Conservation (phyloP, 352 stramenopile genomes). For the Globisporangium abappressorium region DNA sequence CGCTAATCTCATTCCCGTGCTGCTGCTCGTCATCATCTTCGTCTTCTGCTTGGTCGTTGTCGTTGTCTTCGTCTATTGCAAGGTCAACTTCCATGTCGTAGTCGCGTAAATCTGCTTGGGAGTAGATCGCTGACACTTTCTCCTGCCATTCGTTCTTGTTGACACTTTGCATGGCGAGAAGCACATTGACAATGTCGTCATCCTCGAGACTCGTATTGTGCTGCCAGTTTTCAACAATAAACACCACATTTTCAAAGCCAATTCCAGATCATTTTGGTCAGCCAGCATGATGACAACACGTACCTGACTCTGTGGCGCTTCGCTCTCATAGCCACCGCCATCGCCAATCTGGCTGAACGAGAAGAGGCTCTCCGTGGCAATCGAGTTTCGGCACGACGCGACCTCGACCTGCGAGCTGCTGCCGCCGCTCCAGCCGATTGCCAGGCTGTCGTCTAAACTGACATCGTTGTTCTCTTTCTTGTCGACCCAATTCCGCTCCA, state of each 20-base stretch:
- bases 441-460: constrained; percentile 8
- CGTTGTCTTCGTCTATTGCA: constrained; percentile 21
- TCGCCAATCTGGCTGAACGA: constrained; percentile 44
- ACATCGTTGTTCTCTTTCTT: constrained; percentile 5
- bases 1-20: constrained; percentile 46
- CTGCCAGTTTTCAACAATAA: background rate
- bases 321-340: constrained; percentile 8
- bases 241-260: background rate
- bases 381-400: constrained; percentile 39
- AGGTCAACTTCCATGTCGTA: background rate
- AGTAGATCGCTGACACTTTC: constrained; percentile 19
- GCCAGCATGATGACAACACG: background rate
- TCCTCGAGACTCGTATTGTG: constrained; percentile 34
- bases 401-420: constrained; percentile 18
- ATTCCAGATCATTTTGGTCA: background rate
- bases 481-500: constrained; percentile 25
- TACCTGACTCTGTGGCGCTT: constrained; percentile 23
- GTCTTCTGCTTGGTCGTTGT: constrained; percentile 19
- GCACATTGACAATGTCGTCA: constrained; percentile 43
- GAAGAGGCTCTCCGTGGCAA: constrained; percentile 42
- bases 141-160: constrained; percentile 21
- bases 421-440: constrained; percentile 12
- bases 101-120: constrained; percentile 10
- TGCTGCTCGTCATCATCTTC: constrained; percentile 16
- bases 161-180: constrained; percentile 49